Base-by-base conservation (phyloP, 2,329 filamentous ascomycete species). In the Colletotrichum godetiae region DNA sequence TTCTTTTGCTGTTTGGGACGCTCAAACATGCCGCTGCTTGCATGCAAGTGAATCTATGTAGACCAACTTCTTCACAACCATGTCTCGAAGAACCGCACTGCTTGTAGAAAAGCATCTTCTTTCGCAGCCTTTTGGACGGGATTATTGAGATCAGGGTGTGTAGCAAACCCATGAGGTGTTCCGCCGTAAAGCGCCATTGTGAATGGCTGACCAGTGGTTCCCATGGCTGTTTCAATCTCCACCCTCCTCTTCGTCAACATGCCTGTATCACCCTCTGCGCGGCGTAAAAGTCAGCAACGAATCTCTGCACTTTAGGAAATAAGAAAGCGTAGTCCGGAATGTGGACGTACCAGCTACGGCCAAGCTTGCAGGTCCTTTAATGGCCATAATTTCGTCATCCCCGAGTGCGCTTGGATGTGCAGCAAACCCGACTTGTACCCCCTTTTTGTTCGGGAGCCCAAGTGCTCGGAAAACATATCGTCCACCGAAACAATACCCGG, bases 31-130 rank as follows among this genome's bases (percentile, higher is more conserved):
- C 37, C 37, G 15, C 19, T 49, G 19, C 7, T 19, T n/a, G 42
- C 19, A 1, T 49, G 42, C 19, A 10, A n/a, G 42, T 6, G n/a
- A 19, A n/a, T n/a, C 3, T 10, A 2, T 11, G 19, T 13, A 3
- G 24, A 15, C 3, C n/a, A 4, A 11, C 3, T 4, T 4, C 5
- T 66, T 66, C 52, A 35, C 8, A 68, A 27, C 83, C 83, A 84
- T 12, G 91, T 86, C 67, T 93, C 88, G 78, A 96, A 95, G 93
- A 93, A 97, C 67, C 86, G 82, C 64, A 95, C 88, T 29, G 93
- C 93, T 86, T 96, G 94, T 74, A 88, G 82, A 80, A 95, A 95
- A 0, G 94, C 93, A 80, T 91, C 88, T 84, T 96, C 93, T 86
- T 95, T 95, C 33, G 91, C 93, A 80, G 91, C 95, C 82, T 88